Evolutionary conservation across 129 eudicot species (phyloP).

Genomic region (Kitagawia praeruptora): DNA sequence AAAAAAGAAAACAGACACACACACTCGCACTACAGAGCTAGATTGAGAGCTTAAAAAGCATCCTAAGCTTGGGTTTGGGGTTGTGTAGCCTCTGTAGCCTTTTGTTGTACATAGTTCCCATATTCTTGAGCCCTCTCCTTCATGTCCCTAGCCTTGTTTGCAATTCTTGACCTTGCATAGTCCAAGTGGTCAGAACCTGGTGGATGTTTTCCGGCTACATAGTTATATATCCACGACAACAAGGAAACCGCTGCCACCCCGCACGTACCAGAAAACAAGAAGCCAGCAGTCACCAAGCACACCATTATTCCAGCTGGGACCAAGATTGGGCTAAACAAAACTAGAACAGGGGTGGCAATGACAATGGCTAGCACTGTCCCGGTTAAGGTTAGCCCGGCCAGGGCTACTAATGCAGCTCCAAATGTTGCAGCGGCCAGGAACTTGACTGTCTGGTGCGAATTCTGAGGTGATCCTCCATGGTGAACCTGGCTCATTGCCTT

Average conservation of each 20-base stretch:
- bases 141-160: constrained; percentile 47
- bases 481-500: constrained; percentile 8
- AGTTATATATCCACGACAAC: constrained; percentile 54
- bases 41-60: neutral
- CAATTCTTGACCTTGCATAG: constrained; percentile 37
- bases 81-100: constrained; percentile 23
- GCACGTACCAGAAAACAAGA: constrained; percentile 53
- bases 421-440: constrained; percentile 33
- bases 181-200: constrained; percentile 42
- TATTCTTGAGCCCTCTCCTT: constrained; percentile 47
- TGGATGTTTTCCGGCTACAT: constrained; percentile 45
- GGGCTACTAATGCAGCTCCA: constrained; percentile 41
- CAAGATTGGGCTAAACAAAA: constrained; percentile 58
- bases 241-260: constrained; percentile 54
- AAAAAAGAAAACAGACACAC: neutral
- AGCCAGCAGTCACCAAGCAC: constrained; percentile 39
- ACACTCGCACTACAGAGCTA: neutral
- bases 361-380: constrained; percentile 48
- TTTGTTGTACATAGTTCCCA: constrained; percentile 15
- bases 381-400: constrained; percentile 46
- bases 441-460: constrained; percentile 13
- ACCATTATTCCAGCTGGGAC: constrained; percentile 48
- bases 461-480: constrained; percentile 19
- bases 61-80: constrained; percentile 7
- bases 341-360: constrained; percentile 47